Conservation (phyloP, 805 yeast genomes). For the Kazachstania taianensis region DNA sequence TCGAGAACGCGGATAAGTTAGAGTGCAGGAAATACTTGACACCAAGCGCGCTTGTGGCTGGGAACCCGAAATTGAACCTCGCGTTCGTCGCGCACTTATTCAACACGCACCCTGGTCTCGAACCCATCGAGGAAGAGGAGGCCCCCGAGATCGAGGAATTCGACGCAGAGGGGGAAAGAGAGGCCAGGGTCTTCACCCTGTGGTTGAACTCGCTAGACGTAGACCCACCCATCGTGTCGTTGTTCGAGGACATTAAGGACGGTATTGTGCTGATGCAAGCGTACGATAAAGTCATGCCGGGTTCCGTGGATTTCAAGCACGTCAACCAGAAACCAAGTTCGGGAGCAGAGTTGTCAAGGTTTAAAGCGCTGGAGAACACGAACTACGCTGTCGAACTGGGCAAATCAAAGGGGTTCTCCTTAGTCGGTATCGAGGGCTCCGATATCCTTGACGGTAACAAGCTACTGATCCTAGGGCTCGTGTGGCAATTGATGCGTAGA, state of each 20-base stretch:
- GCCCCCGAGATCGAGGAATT: constrained; percentile 93
- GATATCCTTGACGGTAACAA: constrained; percentile 92
- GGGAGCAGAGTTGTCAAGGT: constrained; percentile 72
- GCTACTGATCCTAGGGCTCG: constrained; percentile 80
- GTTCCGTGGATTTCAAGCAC: constrained; percentile 67
- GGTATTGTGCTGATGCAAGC: constrained; percentile 86
- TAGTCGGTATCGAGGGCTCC: constrained; percentile 96
- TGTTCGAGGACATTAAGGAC: constrained; percentile 91
- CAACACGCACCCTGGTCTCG: constrained; percentile 94
- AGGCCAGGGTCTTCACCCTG: constrained; percentile 93
- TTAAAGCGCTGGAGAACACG: constrained; percentile 95
- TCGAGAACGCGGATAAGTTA: constrained; percentile 78
- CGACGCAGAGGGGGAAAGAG: constrained; percentile 99
- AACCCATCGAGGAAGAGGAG: constrained; percentile 86
- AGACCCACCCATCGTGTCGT: constrained; percentile 82
- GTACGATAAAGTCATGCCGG: constrained; percentile 91
- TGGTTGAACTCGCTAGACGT: constrained; percentile 97
- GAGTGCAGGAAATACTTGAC: constrained; percentile 92
- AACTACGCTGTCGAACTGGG: constrained; percentile 97
- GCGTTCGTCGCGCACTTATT: constrained; percentile 96
- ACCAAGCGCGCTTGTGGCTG: constrained; percentile 85
- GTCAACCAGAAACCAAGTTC: constrained; percentile 75
- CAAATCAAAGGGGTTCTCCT: constrained; percentile 80
- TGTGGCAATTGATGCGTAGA: constrained; percentile 98
- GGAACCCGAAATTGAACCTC: constrained; percentile 91